These are phyloP conservation scores for Amphicarpaea edgeworthii DNA, from an alignment of 306 rosid genomes.

Conservation along the genomic window DNA sequence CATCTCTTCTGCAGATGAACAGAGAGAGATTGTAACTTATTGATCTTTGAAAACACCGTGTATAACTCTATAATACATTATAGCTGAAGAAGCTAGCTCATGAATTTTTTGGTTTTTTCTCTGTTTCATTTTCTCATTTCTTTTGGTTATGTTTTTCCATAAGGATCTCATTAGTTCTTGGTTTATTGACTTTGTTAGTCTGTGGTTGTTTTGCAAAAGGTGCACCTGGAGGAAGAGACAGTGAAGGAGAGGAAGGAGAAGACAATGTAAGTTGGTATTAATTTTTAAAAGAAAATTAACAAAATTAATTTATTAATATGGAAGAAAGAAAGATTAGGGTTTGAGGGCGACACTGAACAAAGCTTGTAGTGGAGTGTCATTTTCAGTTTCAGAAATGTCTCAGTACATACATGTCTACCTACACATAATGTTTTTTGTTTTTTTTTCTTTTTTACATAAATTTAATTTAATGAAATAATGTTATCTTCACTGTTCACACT, in stretches of 20 bases:
- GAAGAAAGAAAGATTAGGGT: constrained; percentile 50
- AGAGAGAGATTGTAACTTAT: constrained; percentile 3
- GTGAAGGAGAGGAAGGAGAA: neutral
- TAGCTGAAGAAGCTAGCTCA: neutral
- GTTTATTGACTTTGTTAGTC: constrained; percentile 16
- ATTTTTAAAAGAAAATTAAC: neutral
- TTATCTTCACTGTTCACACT: constrained; percentile 28
- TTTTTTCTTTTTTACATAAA: constrained; percentile 27
- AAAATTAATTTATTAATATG: constrained; percentile 15
- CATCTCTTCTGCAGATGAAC: constrained; percentile 17
- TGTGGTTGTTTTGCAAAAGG: constrained; percentile 29
- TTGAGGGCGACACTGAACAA: constrained; percentile 49
- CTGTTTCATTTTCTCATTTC: neutral
- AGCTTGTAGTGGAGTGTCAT: constrained; percentile 80
- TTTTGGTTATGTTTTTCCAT: too few species aligned
- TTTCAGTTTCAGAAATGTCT: constrained; percentile 68
- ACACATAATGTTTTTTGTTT: constrained; percentile 63
- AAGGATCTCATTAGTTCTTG: neutral
- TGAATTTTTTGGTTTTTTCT: neutral
- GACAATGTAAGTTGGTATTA: neutral
- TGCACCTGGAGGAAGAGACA: constrained; percentile 2
- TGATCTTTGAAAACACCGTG: constrained; percentile 20
- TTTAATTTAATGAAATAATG: constrained; percentile 10
- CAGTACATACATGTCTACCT: constrained; percentile 52
- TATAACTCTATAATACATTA: constrained; percentile 1